A percentile compares a stretch with the other conserved stretches of the same genome.
These are phyloP conservation scores for Hyaloscypha bicolor DNA, from an alignment of 495 filamentous ascomycete species.

Conservation along the genomic window DNA sequence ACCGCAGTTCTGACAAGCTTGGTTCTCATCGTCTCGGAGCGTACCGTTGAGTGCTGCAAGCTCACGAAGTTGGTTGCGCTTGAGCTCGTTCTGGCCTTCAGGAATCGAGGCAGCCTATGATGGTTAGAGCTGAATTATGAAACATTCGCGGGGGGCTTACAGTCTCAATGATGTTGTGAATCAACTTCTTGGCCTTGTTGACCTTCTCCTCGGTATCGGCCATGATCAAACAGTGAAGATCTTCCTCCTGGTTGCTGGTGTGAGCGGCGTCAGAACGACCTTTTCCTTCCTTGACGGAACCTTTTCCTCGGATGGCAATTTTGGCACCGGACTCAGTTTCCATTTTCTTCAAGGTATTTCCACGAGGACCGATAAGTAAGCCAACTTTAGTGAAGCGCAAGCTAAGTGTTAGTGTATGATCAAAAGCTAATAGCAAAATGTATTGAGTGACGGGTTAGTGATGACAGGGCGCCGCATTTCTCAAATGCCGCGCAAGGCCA, in stretches of 20 bases:
- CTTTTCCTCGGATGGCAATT: conserved; percentile 98
- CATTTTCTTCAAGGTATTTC: conserved; percentile 99
- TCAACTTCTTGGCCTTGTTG: conserved; percentile 94
- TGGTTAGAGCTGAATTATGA: conserved; percentile 31
- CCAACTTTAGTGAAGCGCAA: conserved; percentile 93
- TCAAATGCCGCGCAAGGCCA: conserved; percentile 44
- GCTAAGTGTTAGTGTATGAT: conserved; percentile 85
- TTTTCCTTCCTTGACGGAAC: conserved; percentile 99
- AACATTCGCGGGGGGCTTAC: conserved; percentile 53
- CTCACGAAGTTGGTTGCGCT: conserved; percentile 96
- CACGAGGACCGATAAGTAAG: conserved; percentile 99
- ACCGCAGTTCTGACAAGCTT: conserved; percentile 99
- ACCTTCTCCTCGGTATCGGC: conserved; percentile 98
- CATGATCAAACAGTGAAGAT: conserved; percentile 98
- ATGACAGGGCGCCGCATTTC: conserved; percentile 46
- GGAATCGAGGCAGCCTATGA: conserved; percentile 92
- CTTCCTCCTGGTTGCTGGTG: conserved; percentile 99
- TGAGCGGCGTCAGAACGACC: conserved; percentile 97
- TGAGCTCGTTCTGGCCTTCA: conserved; percentile 97
- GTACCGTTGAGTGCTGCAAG: conserved; percentile 97
- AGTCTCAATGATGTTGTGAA: conserved; percentile 97
- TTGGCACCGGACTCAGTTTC: conserved; percentile 95
- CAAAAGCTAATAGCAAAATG: conserved; percentile 44
- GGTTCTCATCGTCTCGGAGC: conserved; percentile 96
- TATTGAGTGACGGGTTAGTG: conserved; percentile 58